These are phyloP conservation scores for Mucor irregularis DNA, from an alignment of 371 early-diverging fungal genomes.

Conservation along the genomic window DNA sequence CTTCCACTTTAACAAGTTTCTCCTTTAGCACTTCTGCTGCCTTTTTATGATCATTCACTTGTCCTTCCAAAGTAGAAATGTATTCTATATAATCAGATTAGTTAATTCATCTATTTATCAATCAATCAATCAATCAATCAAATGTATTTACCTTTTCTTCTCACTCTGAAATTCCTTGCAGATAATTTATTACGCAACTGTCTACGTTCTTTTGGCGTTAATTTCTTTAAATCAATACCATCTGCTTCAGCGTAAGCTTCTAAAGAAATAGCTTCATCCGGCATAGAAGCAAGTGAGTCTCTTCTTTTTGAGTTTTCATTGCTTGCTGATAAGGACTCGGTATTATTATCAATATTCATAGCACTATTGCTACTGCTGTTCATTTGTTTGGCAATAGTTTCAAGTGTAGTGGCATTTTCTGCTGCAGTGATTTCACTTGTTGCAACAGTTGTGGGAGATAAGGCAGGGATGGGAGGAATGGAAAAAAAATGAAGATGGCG, in stretches of 20 bases:
- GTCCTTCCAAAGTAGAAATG: conserved; percentile 77
- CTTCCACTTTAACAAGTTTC: conserved; percentile 45
- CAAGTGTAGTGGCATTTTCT: background rate
- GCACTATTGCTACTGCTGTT: conserved; percentile 2
- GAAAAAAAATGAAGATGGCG: conserved; percentile 23
- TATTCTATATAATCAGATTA: too few relatives aligned
- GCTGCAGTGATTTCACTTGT: background rate
- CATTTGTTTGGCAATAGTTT: background rate
- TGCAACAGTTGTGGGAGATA: background rate
- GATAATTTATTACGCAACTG: conserved; percentile 89
- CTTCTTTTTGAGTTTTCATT: conserved; percentile 10
- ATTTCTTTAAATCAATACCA: conserved; percentile 54
- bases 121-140: too few relatives aligned
- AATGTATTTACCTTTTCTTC: conserved; percentile 92
- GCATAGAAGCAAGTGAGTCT: conserved; percentile 9
- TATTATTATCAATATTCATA: too few relatives aligned
- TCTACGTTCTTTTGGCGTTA: conserved; percentile 81
- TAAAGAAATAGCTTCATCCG: conserved; percentile 21
- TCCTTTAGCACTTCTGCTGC: conserved; percentile 52
- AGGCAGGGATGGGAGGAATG: conserved; percentile 10
- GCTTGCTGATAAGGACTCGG: background rate
- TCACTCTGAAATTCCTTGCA: conserved; percentile 84
- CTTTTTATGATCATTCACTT: conserved; percentile 69
- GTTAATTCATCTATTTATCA: too few relatives aligned
- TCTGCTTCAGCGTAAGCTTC: conserved; percentile 36